Percentiles rank a stretch among this genome's conserved stretches.
Evolutionary conservation across 2,329 filamentous ascomycete genomes (phyloP).

Genomic region (Exophiala mesophila): DNA sequence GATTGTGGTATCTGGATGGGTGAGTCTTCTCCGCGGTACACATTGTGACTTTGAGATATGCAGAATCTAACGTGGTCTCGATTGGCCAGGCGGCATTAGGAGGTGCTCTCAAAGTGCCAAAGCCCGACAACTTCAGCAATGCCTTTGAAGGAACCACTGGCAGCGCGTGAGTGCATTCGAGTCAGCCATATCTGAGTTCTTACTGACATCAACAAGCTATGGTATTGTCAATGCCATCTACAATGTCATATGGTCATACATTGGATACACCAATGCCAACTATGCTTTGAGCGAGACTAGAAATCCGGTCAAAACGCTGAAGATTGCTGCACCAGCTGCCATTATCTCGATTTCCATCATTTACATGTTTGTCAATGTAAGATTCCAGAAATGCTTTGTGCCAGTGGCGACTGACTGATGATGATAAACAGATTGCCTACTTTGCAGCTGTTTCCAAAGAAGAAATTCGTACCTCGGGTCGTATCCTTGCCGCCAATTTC

Average conservation of each 20-base stretch:
- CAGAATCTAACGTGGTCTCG: slow-evolving; percentile 33
- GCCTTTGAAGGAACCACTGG: slow-evolving; percentile 39
- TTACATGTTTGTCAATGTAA: slow-evolving; percentile 52
- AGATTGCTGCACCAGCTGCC: slow-evolving; percentile 52
- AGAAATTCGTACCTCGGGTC: slow-evolving; percentile 50
- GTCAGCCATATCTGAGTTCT: not conserved
- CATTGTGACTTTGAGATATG: too few relatives aligned
- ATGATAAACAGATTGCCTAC: slow-evolving; percentile 44
- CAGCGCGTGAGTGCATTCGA: slow-evolving; percentile 28
- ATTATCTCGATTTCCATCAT: slow-evolving; percentile 51
- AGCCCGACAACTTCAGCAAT: slow-evolving; percentile 30
- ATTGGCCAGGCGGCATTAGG: slow-evolving; percentile 38
- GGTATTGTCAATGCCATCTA: slow-evolving; percentile 49
- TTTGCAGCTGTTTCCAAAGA: slow-evolving; percentile 55
- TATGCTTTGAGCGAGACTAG: slow-evolving; percentile 54
- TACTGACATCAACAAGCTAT: slow-evolving; percentile 26
- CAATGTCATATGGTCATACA: slow-evolving; percentile 54
- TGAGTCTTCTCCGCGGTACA: slow-evolving; percentile 21
- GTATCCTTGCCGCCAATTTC: slow-evolving; percentile 53
- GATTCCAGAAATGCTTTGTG: not conserved
- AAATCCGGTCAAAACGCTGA: slow-evolving; percentile 55
- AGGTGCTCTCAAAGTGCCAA: slow-evolving; percentile 35
- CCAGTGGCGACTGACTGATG: not conserved
- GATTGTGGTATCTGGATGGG: slow-evolving; percentile 42
- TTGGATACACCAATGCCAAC: slow-evolving; percentile 53